Conservation (phyloP, 805 yeast species). For the Ogataea methylovora region DNA sequence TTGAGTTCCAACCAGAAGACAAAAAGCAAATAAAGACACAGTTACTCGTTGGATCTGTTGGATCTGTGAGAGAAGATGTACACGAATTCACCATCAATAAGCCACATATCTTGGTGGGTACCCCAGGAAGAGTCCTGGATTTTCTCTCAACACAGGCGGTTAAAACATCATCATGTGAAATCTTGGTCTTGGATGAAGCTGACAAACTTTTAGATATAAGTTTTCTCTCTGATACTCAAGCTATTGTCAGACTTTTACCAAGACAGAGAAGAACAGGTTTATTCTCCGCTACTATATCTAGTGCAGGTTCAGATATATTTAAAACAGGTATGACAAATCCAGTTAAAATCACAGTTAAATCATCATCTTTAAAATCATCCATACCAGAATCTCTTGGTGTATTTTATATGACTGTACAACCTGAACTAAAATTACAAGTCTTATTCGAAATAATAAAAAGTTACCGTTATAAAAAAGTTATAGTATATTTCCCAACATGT, state of each 20-base stretch:
- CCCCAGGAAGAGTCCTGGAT: constrained; percentile 86
- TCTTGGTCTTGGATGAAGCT: constrained; percentile 85
- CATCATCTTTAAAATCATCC: constrained; percentile 29
- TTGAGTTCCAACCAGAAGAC: constrained; percentile 50
- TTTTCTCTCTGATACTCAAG: constrained; percentile 60
- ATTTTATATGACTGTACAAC: constrained; percentile 49
- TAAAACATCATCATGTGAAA: constrained; percentile 56
- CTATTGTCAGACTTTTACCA: constrained; percentile 65
- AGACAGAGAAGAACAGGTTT: constrained; percentile 90
- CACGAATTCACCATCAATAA: constrained; percentile 41
- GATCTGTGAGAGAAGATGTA: constrained; percentile 64
- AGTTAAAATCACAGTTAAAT: constrained; percentile 73
- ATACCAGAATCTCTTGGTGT: constrained; percentile 62
- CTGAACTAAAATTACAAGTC: constrained; percentile 53
- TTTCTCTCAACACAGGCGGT: constrained; percentile 55
- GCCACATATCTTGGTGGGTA: constrained; percentile 80
- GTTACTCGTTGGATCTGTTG: constrained; percentile 55
- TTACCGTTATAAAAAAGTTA: constrained; percentile 64
- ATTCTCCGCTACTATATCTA: constrained; percentile 86
- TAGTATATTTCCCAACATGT: constrained; percentile 92
- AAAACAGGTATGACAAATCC: constrained; percentile 92
- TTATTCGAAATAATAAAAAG: constrained; percentile 46
- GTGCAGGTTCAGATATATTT: constrained; percentile 72
- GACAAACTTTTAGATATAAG: constrained; percentile 79
- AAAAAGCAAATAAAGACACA: constrained; percentile 43